Conservation (phyloP, 2,329 filamentous ascomycete genomes). For the Domatiomyces globalis region DNA sequence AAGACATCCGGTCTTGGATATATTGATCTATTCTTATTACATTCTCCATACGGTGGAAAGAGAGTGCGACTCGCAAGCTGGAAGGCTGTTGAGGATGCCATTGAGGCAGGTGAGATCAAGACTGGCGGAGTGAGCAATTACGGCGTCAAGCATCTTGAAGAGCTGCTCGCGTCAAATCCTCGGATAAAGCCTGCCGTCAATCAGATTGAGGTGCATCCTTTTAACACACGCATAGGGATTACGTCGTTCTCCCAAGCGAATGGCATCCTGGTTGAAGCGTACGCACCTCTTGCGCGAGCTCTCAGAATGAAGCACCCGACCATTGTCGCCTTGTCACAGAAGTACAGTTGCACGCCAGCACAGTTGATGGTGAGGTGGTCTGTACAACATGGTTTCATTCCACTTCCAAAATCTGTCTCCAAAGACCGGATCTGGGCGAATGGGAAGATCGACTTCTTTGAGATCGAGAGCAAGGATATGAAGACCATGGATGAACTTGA, state of each 20-base stretch:
- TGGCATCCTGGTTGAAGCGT: constrained; percentile 60
- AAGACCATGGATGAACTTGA: constrained; percentile 49
- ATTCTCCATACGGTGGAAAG: constrained; percentile 63
- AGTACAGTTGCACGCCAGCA: constrained; percentile 55
- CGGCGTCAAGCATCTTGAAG: constrained; percentile 59
- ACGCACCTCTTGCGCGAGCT: constrained; percentile 61
- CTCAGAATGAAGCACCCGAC: constrained; percentile 54
- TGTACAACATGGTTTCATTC: constrained; percentile 58
- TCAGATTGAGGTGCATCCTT: constrained; percentile 62
- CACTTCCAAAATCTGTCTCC: constrained; percentile 57
- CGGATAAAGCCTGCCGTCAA: constrained; percentile 55
- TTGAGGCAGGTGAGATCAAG: constrained; percentile 50
- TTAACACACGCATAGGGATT: constrained; percentile 60
- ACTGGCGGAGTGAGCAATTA: constrained; percentile 67
- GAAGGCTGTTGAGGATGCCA: constrained; percentile 63
- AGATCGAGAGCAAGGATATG: constrained; percentile 19
- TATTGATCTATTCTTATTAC: constrained; percentile 65
- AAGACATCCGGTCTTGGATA: constrained; percentile 55
- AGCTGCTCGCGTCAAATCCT: constrained; percentile 50
- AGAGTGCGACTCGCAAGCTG: constrained; percentile 56
- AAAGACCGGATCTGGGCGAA: constrained; percentile 52
- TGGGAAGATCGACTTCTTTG: constrained; percentile 38
- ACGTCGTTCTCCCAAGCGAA: constrained; percentile 51
- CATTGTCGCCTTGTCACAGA: constrained; percentile 47
- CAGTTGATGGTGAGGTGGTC: constrained; percentile 69